Conservation (phyloP, 176 grass and related monocot species). For the Eleusine coracana region DNA sequence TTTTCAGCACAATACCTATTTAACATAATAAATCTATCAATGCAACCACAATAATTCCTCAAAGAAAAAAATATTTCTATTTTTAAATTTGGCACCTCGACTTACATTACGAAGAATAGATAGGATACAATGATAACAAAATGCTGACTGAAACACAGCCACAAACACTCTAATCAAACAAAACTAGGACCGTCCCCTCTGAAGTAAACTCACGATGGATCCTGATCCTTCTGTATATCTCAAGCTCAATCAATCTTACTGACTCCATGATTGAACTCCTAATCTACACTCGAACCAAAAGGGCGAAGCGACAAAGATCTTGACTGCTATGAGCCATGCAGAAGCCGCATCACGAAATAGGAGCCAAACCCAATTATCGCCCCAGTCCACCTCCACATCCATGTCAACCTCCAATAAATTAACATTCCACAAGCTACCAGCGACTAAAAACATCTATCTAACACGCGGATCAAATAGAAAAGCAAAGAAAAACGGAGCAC, state of each 20-base stretch:
- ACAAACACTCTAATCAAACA: neutral
- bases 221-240: neutral
- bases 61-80: neutral
- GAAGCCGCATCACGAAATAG: neutral
- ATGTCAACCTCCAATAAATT: neutral
- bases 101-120: neutral
- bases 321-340: neutral
- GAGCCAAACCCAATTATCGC: conserved; percentile 21
- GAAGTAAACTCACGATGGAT: neutral
- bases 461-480: conserved; percentile 36
- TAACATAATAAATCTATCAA: conserved; percentile 43
- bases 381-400: conserved; percentile 33
- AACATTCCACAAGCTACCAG: neutral
- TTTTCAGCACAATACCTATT: conserved; percentile 90
- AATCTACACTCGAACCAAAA: neutral
- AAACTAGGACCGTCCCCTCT: conserved; percentile 8
- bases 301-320: conserved; percentile 1
- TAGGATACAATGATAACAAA: neutral
- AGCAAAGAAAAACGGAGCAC: neutral
- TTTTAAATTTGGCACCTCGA: neutral
- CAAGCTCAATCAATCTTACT: neutral
- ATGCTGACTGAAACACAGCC: neutral
- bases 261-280: neutral
- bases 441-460: neutral
- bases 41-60: neutral